phyloP scores from a whole-genome alignment of 2,329 filamentous ascomycete genomes.

The Orbilia ellipsospora region DNA sequence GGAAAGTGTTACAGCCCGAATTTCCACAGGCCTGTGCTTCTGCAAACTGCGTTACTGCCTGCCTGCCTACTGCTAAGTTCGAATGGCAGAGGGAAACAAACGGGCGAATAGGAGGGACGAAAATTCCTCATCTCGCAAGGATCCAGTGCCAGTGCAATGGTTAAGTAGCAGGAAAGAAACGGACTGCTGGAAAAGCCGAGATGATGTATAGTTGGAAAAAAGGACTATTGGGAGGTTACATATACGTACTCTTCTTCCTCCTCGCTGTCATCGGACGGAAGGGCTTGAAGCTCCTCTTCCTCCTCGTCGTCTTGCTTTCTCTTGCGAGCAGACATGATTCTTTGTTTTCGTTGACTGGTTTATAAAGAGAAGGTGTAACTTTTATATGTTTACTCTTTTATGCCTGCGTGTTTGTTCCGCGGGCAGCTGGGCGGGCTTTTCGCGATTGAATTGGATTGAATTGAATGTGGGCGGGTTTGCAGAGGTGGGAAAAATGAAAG shows the following conservation, averaged over 20 bases:
- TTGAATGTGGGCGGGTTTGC: too few species aligned
- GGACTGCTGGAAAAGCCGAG: not conserved
- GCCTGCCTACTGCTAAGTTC: not conserved
- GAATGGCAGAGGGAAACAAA: slow-evolving; percentile 16
- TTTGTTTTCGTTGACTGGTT: not conserved
- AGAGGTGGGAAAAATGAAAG: not conserved
- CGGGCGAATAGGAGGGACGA: slow-evolving; percentile 45
- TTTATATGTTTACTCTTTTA: slow-evolving; percentile 7
- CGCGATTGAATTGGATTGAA: not conserved
- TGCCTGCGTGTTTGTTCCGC: not conserved
- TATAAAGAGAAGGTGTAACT: not conserved
- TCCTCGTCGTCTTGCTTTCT: slow-evolving; percentile 58
- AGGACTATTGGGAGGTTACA: too few species aligned
- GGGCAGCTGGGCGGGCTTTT: too few species aligned
- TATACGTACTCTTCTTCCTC: slow-evolving; percentile 58
- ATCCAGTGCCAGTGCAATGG: slow-evolving; percentile 29
- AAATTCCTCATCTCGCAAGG: slow-evolving; percentile 44
- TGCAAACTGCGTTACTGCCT: not conserved
- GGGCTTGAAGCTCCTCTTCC: slow-evolving; percentile 57
- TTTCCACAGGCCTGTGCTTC: too few species aligned
- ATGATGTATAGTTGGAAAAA: slow-evolving; percentile 7
- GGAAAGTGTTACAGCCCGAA: slow-evolving; percentile 10
- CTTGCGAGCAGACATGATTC: slow-evolving; percentile 57
- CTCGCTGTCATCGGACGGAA: slow-evolving; percentile 57
- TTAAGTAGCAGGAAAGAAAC: not conserved